Conservation (phyloP, 2,329 filamentous ascomycete genomes). For the Aspergillus brunneoviolaceus region DNA sequence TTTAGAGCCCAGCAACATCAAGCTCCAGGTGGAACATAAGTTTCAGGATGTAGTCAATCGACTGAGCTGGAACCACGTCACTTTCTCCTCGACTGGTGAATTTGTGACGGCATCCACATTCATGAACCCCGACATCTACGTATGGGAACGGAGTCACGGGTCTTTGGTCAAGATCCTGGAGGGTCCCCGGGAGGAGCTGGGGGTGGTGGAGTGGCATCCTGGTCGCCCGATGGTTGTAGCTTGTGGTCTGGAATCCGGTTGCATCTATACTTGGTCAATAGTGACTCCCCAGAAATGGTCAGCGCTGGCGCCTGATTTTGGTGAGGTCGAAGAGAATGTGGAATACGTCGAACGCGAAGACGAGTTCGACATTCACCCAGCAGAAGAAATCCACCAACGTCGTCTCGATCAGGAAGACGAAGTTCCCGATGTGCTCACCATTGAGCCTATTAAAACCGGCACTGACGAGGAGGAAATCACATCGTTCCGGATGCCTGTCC, state of each 20-base stretch:
- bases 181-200: constrained; percentile 93
- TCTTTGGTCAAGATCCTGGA: constrained; percentile 96
- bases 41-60: constrained; percentile 97
- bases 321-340: constrained; percentile 96
- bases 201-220: constrained; percentile 96
- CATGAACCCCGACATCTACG: constrained; percentile 98
- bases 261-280: constrained; percentile 95
- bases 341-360: constrained; percentile 95
- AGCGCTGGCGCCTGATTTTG: constrained; percentile 92
- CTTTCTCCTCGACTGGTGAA: constrained; percentile 89
- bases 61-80: constrained; percentile 94
- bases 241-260: constrained; percentile 86
- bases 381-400: constrained; percentile 90
- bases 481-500: constrained; percentile 85
- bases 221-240: constrained; percentile 82
- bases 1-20: constrained; percentile 80
- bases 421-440: constrained; percentile 82
- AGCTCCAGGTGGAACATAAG: constrained; percentile 91
- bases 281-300: constrained; percentile 96
- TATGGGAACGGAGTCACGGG: constrained; percentile 93
- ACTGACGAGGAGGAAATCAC: constrained; percentile 55
- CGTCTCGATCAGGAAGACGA: constrained; percentile 90
- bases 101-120: constrained; percentile 96
- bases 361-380: constrained; percentile 95
- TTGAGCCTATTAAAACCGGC: constrained; percentile 65